Base-by-base conservation (phyloP, 2,329 filamentous ascomycete genomes). In the Bipolaris oryzae region DNA sequence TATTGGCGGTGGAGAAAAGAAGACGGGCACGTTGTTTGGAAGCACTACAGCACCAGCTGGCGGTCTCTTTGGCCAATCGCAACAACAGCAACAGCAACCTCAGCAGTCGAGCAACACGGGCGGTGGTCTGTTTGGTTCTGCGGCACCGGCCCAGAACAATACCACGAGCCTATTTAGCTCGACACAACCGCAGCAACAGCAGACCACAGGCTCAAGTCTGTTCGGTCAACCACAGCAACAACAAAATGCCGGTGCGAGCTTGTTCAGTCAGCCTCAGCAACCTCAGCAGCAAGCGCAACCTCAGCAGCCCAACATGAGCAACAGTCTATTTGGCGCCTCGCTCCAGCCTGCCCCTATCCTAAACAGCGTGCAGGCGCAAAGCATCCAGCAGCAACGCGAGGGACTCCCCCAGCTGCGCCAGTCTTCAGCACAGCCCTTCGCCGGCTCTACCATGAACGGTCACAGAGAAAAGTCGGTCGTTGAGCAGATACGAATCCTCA, bases 401-500 rank as follows among this genome's bases (percentile, higher is more conserved):
- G 71, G 69, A 5, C 66, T 74, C 5, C 72, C 74, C 34, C 73
- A 76, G 56, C 62, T 74, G 50, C 68, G 73, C 28, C 70, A 74
- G 43, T 72, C 68, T 7, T 61, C 63, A 11, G 61, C 66, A 20
- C 64, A 71, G 50, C 63, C 65, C 21, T 74, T 68, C 48, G 63
- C 67, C 53, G 67, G 53, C 20, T 64, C 61, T 31, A 69, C 66
- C n/a, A 55, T 70, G 18, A 71, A 20, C 21, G 72, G 72, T 31
- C 67, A 72, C 28, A 67, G 82, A 65, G 88, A 92, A 72, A 92
- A 92, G 74, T 85, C 87, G 45, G 84, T 93, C 42, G 82, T 86
- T 18, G 88, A 92, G 55, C 90, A 94, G 74, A 90, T 93, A 74
- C 81, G 83, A 58, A 81, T 87, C 23, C 82, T 95, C 38, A 80